Base-by-base conservation (phyloP, 352 stramenopile species). In the Globisporangium paroecandrum region DNA sequence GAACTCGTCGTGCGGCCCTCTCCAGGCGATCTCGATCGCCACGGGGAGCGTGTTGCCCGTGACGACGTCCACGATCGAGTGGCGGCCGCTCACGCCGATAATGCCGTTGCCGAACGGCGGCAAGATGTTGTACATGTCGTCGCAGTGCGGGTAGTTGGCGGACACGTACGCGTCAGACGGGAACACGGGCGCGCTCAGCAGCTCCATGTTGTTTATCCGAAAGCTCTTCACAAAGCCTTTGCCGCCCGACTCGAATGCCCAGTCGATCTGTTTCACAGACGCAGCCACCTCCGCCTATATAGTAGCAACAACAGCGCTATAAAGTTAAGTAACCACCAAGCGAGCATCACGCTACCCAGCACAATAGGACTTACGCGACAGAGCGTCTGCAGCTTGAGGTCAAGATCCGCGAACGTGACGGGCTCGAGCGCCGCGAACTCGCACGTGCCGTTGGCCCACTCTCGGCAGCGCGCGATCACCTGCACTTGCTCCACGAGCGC, bases 71-170 rank as follows among this genome's bases (percentile, higher is more conserved):
- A 87, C 79, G 58, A 95, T 91, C 5, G 87, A 93, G 32, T 81
- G 80, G 43, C 81, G 81, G 56, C 78, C 84, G 51, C 75, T 73
- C 15, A 73, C 72, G 20, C 82, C 82, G 66, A 93, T 79, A 41
- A 92, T 81, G 15, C 82, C 85, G 71, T 95, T 95, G 18, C 81
- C 82, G 62, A 78, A 90, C 2, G 87, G 87, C 36, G 87, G 82
- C 22, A 95, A 89, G 53, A 95, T 74, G 58, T 89, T 92, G 66
- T 84, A 95, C 81, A 93, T 89, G 64, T 95, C 87, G 65, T 91
- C 85, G 68, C 87, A 95, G 60, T 95, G 85, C 38, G 87, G 87
- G 61, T 95, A 95, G 66, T 95, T 89, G 54, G 74, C 62, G 18
- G 80, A 56, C 18, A 82, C 38, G 66, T 95, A 95, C 3, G 85